Conservation (phyloP, 2,329 filamentous ascomycete genomes). For the Passalora sequoiae region DNA sequence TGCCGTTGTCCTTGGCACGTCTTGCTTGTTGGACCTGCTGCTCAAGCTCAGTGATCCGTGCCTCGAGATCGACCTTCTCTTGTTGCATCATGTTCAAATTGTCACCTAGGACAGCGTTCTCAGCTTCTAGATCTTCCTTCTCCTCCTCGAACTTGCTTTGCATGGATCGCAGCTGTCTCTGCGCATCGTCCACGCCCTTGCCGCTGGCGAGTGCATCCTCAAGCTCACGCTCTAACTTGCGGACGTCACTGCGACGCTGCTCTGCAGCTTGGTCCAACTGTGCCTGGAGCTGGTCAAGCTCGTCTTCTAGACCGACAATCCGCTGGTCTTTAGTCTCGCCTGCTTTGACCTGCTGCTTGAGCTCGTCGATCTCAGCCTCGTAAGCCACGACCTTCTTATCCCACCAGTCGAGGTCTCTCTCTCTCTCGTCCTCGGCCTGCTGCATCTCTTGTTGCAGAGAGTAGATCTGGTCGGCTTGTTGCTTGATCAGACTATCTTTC, state of each 20-base stretch:
- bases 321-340: constrained; percentile 22
- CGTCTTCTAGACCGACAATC: constrained; percentile 37
- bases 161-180: constrained; percentile 46
- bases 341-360: constrained; percentile 24
- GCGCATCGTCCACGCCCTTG: constrained; percentile 23
- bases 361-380: constrained; percentile 32
- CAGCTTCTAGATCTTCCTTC: constrained; percentile 52
- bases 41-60: constrained; percentile 46
- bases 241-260: constrained; percentile 34
- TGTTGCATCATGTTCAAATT: constrained; percentile 39
- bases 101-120: constrained; percentile 46
- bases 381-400: constrained; percentile 31
- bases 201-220: constrained; percentile 30
- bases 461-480: constrained; percentile 34
- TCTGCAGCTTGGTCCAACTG: constrained; percentile 33
- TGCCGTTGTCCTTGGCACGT: constrained; percentile 37
- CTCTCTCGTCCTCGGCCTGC: constrained; percentile 34
- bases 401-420: constrained; percentile 35
- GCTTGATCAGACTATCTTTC: constrained; percentile 34
- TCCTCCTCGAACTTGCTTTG: constrained; percentile 45
- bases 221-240: constrained; percentile 40
- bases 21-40: constrained; percentile 31
- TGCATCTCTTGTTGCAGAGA: constrained; percentile 31
- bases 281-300: constrained; percentile 39
- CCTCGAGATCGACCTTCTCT: constrained; percentile 55